phyloP scores from a whole-genome alignment of 768 basidiomycete genomes.

The Mycena sanguinolenta region DNA sequence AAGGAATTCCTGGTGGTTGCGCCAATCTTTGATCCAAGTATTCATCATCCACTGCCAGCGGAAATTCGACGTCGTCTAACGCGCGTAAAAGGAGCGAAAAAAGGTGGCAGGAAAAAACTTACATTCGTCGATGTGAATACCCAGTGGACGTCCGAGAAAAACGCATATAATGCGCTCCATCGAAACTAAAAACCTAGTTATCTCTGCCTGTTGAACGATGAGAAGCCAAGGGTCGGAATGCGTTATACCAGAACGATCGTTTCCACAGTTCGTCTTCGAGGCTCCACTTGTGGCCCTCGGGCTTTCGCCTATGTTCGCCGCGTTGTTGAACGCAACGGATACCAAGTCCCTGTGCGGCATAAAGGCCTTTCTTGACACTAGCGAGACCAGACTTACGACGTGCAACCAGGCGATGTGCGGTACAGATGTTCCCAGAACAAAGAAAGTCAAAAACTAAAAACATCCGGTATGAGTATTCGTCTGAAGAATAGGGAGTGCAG shows the following conservation, averaged over 20 bases:
- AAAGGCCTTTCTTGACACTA: too few relatives aligned
- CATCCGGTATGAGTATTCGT: neutral
- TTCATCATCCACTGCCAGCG: neutral
- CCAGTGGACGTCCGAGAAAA: neutral
- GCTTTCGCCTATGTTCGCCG: conserved; percentile 66
- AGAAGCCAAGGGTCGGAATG: neutral
- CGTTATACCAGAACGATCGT: conserved; percentile 65
- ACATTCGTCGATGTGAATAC: neutral
- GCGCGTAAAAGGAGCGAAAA: too few relatives aligned
- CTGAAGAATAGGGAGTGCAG: neutral
- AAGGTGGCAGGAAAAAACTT: neutral
- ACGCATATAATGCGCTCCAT: neutral
- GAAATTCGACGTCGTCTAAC: neutral
- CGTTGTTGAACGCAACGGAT: conserved; percentile 74
- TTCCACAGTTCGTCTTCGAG: conserved; percentile 73
- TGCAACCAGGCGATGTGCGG: conserved; percentile 69
- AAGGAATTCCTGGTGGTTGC: neutral
- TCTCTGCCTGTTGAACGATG: neutral
- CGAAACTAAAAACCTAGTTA: neutral
- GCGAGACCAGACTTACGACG: conserved; percentile 40
- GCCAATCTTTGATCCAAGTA: neutral
- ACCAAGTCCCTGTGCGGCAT: conserved; percentile 55
- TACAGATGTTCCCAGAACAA: conserved; percentile 57
- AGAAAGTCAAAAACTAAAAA: conserved; percentile 45
- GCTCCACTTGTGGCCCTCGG: conserved; percentile 45